Evolutionary conservation across 2,329 filamentous ascomycete species (phyloP), one percentile per base, ranked within the genome.

Genomic region (Aspergillus bombycis): DNA sequence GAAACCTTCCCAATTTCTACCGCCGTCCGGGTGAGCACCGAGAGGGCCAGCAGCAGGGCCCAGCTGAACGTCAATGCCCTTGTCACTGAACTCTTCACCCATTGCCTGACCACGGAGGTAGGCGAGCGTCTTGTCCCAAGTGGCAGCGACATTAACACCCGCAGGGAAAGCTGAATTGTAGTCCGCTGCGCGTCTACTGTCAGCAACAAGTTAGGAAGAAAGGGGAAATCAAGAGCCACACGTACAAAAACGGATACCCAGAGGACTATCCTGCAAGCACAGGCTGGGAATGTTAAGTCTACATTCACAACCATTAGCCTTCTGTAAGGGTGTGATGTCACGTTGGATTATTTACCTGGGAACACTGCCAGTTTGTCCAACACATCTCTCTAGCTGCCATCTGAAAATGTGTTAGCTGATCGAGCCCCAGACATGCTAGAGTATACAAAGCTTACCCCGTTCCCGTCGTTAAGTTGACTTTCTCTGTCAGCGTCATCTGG

Each of bases 391-490:
- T 57, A 86, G 81, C 77, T 85, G 76, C 89, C 89, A 92, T 50
- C 88, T 88, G 58, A 23, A 52, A 28, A 2, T 36, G 43, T 26
- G 52, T 62, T 50, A 61, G 64, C 65, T 43, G 61, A 36, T 54
- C 4, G 30, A 43, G 34, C 11, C 41, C 23, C 10, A 5, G 34
- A 52, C 26, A 16, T 12, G 19, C 4, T 52, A 54, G 7, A n/a
- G 38, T 21, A 43, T 14, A 6, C 30, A 23, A 14, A 69, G 80
- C 88, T 77, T 80, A 94, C 86, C 93, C 93, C 67, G 91, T 87
- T 77, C 94, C 94, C 0, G 94, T 97, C 3, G 94, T 98, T 67
- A 99, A 77, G 77, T 98, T 98, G 78, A 98, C 93, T 81, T 97
- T 97, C 78, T 97, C 94, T 12, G 88, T 75, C 41, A 97, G 83